Percentiles rank a stretch among this genome's conserved stretches.
phyloP scores from a whole-genome alignment of 2,329 filamentous ascomycete species.

The Colletotrichum aenigma region DNA sequence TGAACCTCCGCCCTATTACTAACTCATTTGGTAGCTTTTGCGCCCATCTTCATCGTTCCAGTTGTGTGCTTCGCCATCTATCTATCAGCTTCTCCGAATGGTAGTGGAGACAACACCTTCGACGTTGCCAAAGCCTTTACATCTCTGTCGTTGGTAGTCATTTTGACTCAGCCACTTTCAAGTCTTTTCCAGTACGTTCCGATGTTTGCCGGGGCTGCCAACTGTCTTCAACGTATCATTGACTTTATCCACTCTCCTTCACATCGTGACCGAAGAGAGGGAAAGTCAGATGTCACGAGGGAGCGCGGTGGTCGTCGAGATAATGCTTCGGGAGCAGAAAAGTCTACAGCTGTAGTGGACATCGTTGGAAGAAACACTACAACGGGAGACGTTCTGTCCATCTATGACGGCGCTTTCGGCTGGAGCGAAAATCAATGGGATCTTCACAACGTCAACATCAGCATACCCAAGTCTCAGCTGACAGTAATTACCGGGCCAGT shows the following conservation, averaged over 20 bases:
- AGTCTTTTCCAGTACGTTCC: not conserved
- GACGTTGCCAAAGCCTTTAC: not conserved
- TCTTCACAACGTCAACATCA: not conserved
- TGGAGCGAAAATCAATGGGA: not conserved
- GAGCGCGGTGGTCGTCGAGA: not conserved
- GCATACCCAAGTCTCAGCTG: not conserved
- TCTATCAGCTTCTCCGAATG: not conserved
- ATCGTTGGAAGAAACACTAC: not conserved
- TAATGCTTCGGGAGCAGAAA: not conserved
- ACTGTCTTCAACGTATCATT: not conserved
- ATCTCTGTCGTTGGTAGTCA: not conserved
- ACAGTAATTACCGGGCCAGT: not conserved
- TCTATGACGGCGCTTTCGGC: not conserved
- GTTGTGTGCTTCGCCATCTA: not conserved
- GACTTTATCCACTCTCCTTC: not conserved
- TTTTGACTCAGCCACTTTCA: not conserved
- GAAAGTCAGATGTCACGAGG: not conserved
- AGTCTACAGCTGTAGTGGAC: not conserved
- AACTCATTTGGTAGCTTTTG: not conserved
- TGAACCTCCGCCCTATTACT: no score
- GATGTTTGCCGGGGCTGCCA: not conserved
- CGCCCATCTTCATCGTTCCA: not conserved
- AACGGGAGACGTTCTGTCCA: not conserved
- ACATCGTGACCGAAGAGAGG: not conserved
- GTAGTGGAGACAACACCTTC: fast-evolving